Base-by-base conservation (phyloP, 2,329 filamentous ascomycete species). In the Penicillium sp. region DNA sequence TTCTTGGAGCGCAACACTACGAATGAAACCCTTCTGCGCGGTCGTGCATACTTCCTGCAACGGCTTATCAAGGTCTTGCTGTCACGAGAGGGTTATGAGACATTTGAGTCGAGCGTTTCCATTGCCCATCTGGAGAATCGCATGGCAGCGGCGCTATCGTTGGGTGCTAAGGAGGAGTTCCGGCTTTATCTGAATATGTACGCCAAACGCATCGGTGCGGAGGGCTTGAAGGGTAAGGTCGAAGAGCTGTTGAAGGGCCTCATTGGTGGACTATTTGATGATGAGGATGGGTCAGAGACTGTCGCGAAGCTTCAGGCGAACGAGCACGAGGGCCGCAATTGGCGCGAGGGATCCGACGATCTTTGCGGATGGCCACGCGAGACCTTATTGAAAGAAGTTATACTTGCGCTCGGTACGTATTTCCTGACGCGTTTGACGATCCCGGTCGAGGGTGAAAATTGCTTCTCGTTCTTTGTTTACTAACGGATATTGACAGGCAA, bases 131-230 rank as follows among this genome's bases (percentile, higher is more conserved):
- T 98, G 9, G 93, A 98, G 68, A 97, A 96, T 62, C 82, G 94
- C 35, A 84, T 98, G 39, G 91, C 93, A 2, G 94, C 89, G 4
- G 88, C 93, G 0, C 73, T 94, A 64, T 85, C 88, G 50, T 74
- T 98, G 1, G 88, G 86, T 3, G 86, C 93, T 0, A 86, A 83
- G 59, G 90, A 97, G 49, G 93, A 98, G 66, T 98, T 97, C 72
- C 83, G 89, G 48, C 76, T 95, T 1, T 97, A 97, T 63, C 74
- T 98, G n/a, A 86, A 90, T 62, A 97, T 97, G 90, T 98, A 98
- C 63, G 91, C 90, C 3, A 97, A 96, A 73, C 84, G 93, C 0
- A 80, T 98, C 5, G 93, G 93, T 1, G 89, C 90, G 0, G 94
- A 98, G 67, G 90, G 90, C 0, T 74, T 91, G 44, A 83, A 85